These are phyloP conservation scores for Talaromyces ruber DNA, from an alignment of 495 filamentous ascomycete species.

Conservation along the genomic window DNA sequence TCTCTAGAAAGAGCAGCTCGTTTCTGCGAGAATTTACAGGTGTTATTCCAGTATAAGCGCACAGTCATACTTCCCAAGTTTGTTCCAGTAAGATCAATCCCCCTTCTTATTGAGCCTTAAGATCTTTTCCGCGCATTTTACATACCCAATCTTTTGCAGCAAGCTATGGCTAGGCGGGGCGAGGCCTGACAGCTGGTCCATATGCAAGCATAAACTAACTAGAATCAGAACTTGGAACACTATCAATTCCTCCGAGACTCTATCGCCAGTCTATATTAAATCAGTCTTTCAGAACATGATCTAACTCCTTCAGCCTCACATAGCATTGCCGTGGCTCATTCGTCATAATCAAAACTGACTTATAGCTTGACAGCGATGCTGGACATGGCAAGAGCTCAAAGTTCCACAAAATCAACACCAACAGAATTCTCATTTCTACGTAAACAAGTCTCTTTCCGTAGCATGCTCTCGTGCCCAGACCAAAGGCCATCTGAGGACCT, in stretches of 20 bases:
- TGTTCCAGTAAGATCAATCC: too few species aligned
- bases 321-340: background rate
- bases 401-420: slow-evolving; percentile 27
- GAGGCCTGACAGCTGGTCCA: too few species aligned
- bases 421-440: slow-evolving; percentile 20
- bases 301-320: background rate
- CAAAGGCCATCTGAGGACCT: slow-evolving; percentile 22
- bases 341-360: background rate
- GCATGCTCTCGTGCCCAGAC: slow-evolving; percentile 22
- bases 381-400: slow-evolving; percentile 19
- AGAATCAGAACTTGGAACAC: background rate
- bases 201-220: background rate
- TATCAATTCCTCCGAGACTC: background rate
- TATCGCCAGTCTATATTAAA: background rate
- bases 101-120: too few species aligned
- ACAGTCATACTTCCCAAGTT: too few species aligned
- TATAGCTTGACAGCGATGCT: background rate
- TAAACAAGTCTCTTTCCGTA: slow-evolving; percentile 24
- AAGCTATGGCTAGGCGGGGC: too few species aligned
- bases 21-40: too few species aligned
- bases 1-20: too few species aligned
- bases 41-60: too few species aligned
- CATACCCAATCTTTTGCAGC: too few species aligned
- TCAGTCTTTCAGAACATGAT: background rate
- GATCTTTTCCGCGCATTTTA: too few species aligned